These are phyloP conservation scores for Globisporangium carolinianum DNA, from an alignment of 352 stramenopile species.

Conservation along the genomic window DNA sequence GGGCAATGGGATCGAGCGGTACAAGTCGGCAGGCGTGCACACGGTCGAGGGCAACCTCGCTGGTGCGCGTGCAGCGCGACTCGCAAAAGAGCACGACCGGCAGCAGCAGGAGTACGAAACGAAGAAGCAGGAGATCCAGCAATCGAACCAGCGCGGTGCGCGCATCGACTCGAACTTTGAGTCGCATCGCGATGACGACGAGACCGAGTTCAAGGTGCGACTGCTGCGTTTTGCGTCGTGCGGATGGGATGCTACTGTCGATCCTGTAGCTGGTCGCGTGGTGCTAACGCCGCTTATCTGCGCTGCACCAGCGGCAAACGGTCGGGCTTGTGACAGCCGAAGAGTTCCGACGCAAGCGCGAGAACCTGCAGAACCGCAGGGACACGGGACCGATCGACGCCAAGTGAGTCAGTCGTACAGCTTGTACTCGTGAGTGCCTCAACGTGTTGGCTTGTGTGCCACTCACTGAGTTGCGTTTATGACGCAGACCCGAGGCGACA, in stretches of 20 bases:
- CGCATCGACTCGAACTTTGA: constrained; percentile 92
- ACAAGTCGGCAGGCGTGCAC: constrained; percentile 87
- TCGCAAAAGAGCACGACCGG: constrained; percentile 90
- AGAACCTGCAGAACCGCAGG: constrained; percentile 55
- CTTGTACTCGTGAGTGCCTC: no score
- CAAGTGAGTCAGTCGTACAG: constrained; percentile 12
- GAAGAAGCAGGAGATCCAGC: constrained; percentile 89
- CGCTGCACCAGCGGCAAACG: constrained; percentile 53
- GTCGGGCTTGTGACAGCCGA: constrained; percentile 92
- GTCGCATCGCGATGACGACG: constrained; percentile 68
- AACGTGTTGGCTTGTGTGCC: neutral
- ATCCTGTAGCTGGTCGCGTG: neutral
- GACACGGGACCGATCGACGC: constrained; percentile 19
- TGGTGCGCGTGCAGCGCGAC: constrained; percentile 81
- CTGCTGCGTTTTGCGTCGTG: neutral
- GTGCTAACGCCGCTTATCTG: neutral
- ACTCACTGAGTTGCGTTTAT: constrained; percentile 2
- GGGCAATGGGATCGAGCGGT: constrained; percentile 62
- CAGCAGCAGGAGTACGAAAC: constrained; percentile 93
- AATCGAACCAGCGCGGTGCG: constrained; percentile 62
- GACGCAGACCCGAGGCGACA: constrained; percentile 21
- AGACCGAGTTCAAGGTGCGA: constrained; percentile 79
- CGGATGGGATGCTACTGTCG: neutral
- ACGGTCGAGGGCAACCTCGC: constrained; percentile 96
- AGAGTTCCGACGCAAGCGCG: constrained; percentile 89